Conservation (phyloP, 768 basidiomycete genomes). For the Kwoniella shandongensis region DNA sequence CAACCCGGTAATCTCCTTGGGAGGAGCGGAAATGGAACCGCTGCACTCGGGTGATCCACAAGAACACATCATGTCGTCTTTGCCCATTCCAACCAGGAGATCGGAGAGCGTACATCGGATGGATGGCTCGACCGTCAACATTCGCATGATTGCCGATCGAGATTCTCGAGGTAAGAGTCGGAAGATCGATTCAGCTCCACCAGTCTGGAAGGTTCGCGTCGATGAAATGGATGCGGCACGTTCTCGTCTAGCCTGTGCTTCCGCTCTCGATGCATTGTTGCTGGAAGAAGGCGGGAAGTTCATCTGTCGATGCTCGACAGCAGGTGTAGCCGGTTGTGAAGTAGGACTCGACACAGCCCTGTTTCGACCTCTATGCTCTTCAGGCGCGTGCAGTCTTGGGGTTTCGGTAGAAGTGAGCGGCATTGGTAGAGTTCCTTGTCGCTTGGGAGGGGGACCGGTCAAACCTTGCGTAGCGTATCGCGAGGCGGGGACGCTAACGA, state of each 20-base stretch:
- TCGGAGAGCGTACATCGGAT: constrained; percentile 90
- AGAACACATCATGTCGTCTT: constrained; percentile 74
- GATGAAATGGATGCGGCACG: constrained; percentile 52
- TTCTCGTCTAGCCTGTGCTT: constrained; percentile 32
- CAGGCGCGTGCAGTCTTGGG: constrained; percentile 5
- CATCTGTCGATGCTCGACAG: constrained; percentile 11
- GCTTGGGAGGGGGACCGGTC: constrained; percentile 9
- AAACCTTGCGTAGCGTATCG: constrained; percentile 28
- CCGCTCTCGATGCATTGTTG: constrained; percentile 8
- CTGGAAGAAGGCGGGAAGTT: constrained; percentile 10
- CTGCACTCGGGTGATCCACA: constrained; percentile 61
- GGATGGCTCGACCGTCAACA: constrained; percentile 87
- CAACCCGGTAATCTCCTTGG: constrained; percentile 54
- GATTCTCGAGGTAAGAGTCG: constrained; percentile 91
- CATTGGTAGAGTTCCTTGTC: constrained; percentile 33
- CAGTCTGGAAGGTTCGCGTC: constrained; percentile 64
- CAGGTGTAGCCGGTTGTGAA: constrained; percentile 9
- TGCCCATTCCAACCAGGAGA: constrained; percentile 76
- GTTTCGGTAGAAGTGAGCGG: constrained; percentile 5
- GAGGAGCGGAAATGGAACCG: constrained; percentile 56
- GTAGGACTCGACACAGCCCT: constrained; percentile 21
- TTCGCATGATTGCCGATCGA: constrained; percentile 81
- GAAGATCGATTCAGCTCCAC: constrained; percentile 91
- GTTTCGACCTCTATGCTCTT: constrained; percentile 5
- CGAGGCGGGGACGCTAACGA: constrained; percentile 60